Base-by-base conservation (phyloP, 768 basidiomycete genomes). In the Leucosporidium scottii region DNA sequence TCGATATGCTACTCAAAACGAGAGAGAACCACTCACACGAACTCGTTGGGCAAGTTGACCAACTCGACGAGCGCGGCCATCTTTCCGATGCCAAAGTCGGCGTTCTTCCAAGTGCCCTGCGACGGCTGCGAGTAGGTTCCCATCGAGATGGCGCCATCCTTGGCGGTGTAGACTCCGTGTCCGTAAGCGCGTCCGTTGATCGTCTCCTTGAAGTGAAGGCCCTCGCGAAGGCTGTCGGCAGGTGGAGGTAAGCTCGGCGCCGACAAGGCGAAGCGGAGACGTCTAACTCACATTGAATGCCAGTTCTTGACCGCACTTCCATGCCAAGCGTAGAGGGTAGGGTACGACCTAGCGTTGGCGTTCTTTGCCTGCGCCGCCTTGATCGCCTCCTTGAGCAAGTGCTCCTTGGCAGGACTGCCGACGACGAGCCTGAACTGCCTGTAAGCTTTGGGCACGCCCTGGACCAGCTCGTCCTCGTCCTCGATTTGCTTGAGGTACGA, bases 331-430 rank as follows among this genome's bases (percentile, higher is more conserved):
- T 78, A 79, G 21, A 82, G 68, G 5, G 79, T 77, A 7, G 80
- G 79, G 65, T 83, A 86, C 49, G 73, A 69, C 49, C 56, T 68
- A 10, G 84, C 82, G 71, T 85, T 83, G 0, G 25, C 3, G 67
- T 81, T 77, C 39, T 74, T 69, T 21, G 66, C 28, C 64, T 81
- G 77, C 9, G 85, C 84, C 8, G 73, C 66, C 39, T 74, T 74
- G 25, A 85, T 74, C 9, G 83, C 83, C 8, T 74, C 74, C 51
- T 81, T 79, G 74, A 87, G 87, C 68, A 84, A 85, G 21, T 85
- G 85, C 76, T 88, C 88, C 13, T 86, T 86, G 70, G 86, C 85
- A 5, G 88, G 87, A 1, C 85, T 82, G 7, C 87, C 88, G 17
- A 87, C 86, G 63, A 84, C 84, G 76, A 89, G 84, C 28, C 85